Percentiles rank a stretch among this genome's conserved stretches.
Evolutionary conservation across 169 alveolate genomes (phyloP).

Genomic region (Perkinsus chesapeaki): DNA sequence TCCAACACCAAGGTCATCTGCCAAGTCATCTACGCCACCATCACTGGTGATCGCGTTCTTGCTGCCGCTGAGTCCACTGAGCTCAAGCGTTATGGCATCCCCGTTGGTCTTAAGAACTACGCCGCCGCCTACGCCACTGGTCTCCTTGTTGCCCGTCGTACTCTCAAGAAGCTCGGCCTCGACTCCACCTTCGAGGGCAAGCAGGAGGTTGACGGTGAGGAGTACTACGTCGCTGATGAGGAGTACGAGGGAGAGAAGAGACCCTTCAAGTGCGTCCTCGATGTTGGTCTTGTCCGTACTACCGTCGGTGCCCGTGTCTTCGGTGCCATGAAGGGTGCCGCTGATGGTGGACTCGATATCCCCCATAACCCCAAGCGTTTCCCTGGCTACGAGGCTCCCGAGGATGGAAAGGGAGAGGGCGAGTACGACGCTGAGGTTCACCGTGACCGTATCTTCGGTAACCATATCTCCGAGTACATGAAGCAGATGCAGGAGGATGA

Average conservation of each 20-base stretch:
- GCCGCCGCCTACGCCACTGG: slow-evolving; percentile 99
- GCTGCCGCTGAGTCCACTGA: slow-evolving; percentile 95
- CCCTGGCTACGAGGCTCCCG: slow-evolving; percentile 88
- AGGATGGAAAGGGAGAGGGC: slow-evolving; percentile 58
- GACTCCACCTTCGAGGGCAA: slow-evolving; percentile 80
- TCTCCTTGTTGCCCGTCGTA: slow-evolving; percentile 95
- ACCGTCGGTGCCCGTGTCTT: slow-evolving; percentile 98
- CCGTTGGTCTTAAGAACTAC: slow-evolving; percentile 97
- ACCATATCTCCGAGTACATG: slow-evolving; percentile 95
- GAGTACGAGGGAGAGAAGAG: slow-evolving; percentile 87
- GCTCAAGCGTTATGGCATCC: slow-evolving; percentile 91
- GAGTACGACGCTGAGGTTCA: slow-evolving; percentile 94
- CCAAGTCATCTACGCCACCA: slow-evolving; percentile 92
- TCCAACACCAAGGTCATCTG: slow-evolving; percentile 87
- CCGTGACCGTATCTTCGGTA: slow-evolving; percentile 95
- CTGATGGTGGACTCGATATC: slow-evolving; percentile 98
- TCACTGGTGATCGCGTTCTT: slow-evolving; percentile 94
- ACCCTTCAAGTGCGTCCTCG: slow-evolving; percentile 98
- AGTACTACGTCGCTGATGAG: slow-evolving; percentile 88
- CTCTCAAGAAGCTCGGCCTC: slow-evolving; percentile 80
- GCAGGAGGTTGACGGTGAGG: slow-evolving; percentile 89
- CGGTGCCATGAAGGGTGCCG: slow-evolving; percentile 99
- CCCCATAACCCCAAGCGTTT: slow-evolving; percentile 98
- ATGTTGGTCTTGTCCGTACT: slow-evolving; percentile 97
- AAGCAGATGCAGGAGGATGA: slow-evolving; percentile 85